Percentiles rank a stretch among this genome's conserved stretches.
Evolutionary conservation across 306 rosid genomes (phyloP).

Genomic region (Cercis canadensis): DNA sequence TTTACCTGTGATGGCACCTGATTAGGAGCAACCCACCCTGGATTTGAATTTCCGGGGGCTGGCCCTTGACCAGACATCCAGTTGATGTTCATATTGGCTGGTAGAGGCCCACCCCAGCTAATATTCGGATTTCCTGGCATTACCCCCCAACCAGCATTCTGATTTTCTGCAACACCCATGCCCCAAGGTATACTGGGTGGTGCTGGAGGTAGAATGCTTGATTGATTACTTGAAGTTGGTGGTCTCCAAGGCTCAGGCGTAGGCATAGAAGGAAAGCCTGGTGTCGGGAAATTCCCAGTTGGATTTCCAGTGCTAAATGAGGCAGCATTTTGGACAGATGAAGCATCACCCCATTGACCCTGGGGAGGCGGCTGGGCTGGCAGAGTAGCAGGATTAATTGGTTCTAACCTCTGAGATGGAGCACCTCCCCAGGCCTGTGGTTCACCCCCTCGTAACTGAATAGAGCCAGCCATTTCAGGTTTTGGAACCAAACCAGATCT

Average conservation of each 20-base stretch:
- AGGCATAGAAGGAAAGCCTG: slow-evolving; percentile 52
- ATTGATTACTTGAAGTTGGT: slow-evolving; percentile 59
- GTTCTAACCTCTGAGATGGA: slow-evolving; percentile 59
- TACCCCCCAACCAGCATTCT: slow-evolving; percentile 59
- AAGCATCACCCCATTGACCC: slow-evolving; percentile 66
- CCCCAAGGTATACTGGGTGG: slow-evolving; percentile 66
- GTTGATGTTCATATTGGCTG: slow-evolving; percentile 61
- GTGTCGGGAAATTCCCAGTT: slow-evolving; percentile 49
- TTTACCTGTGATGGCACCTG: slow-evolving; percentile 64
- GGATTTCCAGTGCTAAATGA: slow-evolving; percentile 60
- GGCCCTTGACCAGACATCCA: slow-evolving; percentile 68
- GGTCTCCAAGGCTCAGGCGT: slow-evolving; percentile 80
- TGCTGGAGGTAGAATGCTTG: slow-evolving; percentile 60
- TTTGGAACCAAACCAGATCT: slow-evolving; percentile 52
- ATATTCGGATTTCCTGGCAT: slow-evolving; percentile 70
- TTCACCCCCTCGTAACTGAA: slow-evolving; percentile 48
- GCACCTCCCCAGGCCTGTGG: slow-evolving; percentile 58
- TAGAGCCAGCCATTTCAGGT: slow-evolving; percentile 48
- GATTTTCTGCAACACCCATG: slow-evolving; percentile 56
- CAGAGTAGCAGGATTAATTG: slow-evolving; percentile 53
- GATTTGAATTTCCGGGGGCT: slow-evolving; percentile 64
- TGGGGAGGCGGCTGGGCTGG: slow-evolving; percentile 65
- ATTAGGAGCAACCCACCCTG: slow-evolving; percentile 72
- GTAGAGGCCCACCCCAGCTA: slow-evolving; percentile 68
- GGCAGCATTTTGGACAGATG: slow-evolving; percentile 57